Evolutionary conservation across 2,329 filamentous ascomycete genomes (phyloP), one percentile per base, ranked within the genome.

Genomic region (Chaetomium olivaceum): DNA sequence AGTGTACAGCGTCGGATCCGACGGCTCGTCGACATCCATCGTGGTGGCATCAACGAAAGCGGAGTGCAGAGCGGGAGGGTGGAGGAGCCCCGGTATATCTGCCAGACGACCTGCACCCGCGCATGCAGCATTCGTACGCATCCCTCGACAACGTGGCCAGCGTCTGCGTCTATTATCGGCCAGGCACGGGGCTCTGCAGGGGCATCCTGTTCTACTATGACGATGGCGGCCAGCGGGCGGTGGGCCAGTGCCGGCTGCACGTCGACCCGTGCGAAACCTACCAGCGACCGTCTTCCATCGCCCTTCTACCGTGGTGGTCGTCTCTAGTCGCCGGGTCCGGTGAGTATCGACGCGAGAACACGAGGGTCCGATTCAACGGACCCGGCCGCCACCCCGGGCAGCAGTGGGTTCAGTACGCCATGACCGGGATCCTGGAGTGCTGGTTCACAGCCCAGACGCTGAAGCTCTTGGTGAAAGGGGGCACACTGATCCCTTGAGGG

Each of bases 161-260:
- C 11, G 29, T n/a, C 11, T 16, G 9, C n/a, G 58, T 48, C 27
- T 16, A 33, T 9, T 27, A 36, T 29, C 5, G 43, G 2, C 19
- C 4, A 4, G 8, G 12, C 36, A 16, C 23, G 12, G 14, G 11
- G 6, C 1, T 4, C 1, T 52, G 50, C 29, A 25, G 6, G 21
- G 58, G 58, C 48, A 27, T 61, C 31, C 21, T 61, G 14, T 16
- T 61, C 21, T 21, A 54, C 29, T 61, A 54, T 23, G 50, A 46
- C 8, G 31, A 61, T 23, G 33, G 59, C n/a, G 59, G 33, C 23
- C 59, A 55, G 50, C 21, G 50, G 7, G 50, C 59, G 14, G 16
- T 61, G 6, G 50, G 59, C 4, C 12, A 46, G 33, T 61, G 59
- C 23, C 59, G 59, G 7, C 4, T 55, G 9, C 8, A 21, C 12